These are phyloP conservation scores for Excoecaria cochinchinensis DNA, from an alignment of 345 rosid genomes.

Conservation along the genomic window DNA sequence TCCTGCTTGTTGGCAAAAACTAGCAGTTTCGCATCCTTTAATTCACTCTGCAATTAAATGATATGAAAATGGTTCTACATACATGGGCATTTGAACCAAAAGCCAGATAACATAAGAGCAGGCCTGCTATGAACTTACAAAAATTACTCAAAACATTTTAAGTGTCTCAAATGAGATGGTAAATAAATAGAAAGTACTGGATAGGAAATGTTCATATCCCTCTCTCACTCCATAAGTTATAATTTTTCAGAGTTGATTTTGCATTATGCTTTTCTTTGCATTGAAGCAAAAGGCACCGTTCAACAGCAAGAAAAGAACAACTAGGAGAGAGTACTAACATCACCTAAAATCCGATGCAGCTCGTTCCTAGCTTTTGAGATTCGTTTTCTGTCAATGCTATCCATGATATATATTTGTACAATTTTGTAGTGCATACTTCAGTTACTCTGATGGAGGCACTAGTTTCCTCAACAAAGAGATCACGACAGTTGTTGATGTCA, in stretches of 20 bases:
- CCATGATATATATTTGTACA: constrained; percentile 36
- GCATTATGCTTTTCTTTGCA: no score
- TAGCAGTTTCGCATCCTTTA: constrained; percentile 54
- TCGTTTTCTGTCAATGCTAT: constrained; percentile 56
- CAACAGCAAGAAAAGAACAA: neutral
- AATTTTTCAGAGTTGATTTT: no score
- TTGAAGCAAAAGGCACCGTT: neutral
- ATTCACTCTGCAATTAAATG: constrained; percentile 44
- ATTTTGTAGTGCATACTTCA: constrained; percentile 65
- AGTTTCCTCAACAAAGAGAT: constrained; percentile 87
- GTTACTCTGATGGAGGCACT: constrained; percentile 85
- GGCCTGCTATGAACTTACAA: no score
- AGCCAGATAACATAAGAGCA: no score
- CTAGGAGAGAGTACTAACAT: constrained; percentile 40
- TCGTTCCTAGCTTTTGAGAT: constrained; percentile 72
- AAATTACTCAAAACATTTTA: no score
- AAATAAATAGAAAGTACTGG: no score
- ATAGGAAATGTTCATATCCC: no score
- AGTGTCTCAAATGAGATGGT: no score
- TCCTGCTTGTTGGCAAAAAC: constrained; percentile 83
- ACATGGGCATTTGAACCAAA: neutral
- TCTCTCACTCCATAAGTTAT: no score
- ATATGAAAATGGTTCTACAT: neutral
- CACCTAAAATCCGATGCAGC: constrained; percentile 54
- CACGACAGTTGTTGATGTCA: constrained; percentile 95